phyloP scores from a whole-genome alignment of 2,329 filamentous ascomycete genomes.

The Botryosphaeria dothidea region DNA sequence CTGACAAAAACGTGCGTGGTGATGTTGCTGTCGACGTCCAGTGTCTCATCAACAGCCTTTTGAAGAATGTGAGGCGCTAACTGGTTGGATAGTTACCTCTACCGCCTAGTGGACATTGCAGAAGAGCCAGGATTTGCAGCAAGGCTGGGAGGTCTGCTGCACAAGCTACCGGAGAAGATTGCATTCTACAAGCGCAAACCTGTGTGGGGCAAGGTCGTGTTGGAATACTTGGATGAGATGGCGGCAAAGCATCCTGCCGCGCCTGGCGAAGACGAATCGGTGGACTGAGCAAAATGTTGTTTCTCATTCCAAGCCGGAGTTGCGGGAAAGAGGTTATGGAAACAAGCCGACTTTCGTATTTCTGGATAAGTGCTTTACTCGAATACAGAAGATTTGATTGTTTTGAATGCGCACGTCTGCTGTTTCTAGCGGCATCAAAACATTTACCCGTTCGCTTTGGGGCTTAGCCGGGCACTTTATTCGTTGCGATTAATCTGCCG shows the following conservation, averaged over 20 bases:
- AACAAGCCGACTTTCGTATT: background rate
- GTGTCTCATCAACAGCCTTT: background rate
- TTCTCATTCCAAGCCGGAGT: background rate
- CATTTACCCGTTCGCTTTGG: background rate
- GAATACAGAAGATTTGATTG: background rate
- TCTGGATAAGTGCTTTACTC: background rate
- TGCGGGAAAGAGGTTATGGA: background rate
- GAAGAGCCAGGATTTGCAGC: conserved; percentile 9
- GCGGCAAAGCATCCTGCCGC: background rate
- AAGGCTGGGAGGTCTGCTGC: conserved; percentile 9
- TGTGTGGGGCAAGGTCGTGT: conserved; percentile 11
- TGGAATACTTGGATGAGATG: conserved; percentile 15
- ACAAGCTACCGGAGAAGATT: conserved; percentile 14
- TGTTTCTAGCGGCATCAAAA: background rate
- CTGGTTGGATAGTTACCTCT: background rate
- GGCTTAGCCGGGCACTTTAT: conserved; percentile 13
- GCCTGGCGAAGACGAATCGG: background rate
- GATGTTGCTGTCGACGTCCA: background rate
- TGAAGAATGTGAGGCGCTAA: background rate
- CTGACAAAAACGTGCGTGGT: conserved; percentile 13
- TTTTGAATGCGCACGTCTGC: background rate
- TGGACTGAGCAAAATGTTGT: background rate
- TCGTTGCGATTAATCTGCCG: conserved; percentile 5
- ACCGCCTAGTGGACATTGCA: conserved; percentile 15
- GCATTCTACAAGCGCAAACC: conserved; percentile 17